Evolutionary conservation across 345 rosid genomes (phyloP).

Genomic region (Bretschneidera sinensis): DNA sequence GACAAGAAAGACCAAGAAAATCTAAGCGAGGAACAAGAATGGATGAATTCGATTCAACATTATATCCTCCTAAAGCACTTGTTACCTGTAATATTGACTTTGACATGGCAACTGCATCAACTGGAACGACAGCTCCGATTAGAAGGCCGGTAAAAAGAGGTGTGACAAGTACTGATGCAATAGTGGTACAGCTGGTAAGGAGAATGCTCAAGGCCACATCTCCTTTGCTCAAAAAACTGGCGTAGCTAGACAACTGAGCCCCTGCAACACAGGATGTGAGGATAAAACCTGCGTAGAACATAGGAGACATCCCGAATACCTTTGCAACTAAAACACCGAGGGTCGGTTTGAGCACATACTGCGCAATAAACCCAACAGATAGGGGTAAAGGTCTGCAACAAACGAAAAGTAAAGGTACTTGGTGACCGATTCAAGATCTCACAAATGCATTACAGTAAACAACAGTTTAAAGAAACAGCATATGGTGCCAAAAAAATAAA

Average conservation of each 20-base stretch:
- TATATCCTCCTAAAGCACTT: neutral
- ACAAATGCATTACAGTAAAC: neutral
- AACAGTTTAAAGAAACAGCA: neutral
- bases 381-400: slow-evolving; percentile 77
- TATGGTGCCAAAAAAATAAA: slow-evolving; percentile 1
- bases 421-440: slow-evolving; percentile 11
- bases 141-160: slow-evolving; percentile 67
- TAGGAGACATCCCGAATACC: slow-evolving; percentile 64
- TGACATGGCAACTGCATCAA: slow-evolving; percentile 93
- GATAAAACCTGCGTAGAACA: slow-evolving; percentile 79
- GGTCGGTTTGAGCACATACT: slow-evolving; percentile 75
- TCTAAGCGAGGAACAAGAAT: slow-evolving; percentile 8
- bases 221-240: slow-evolving; percentile 74
- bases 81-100: slow-evolving; percentile 89
- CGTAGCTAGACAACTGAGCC: slow-evolving; percentile 87
- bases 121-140: slow-evolving; percentile 91
- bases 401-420: slow-evolving; percentile 14
- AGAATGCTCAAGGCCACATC: slow-evolving; percentile 95
- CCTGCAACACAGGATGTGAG: slow-evolving; percentile 90
- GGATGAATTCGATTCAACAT: neutral
- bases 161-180: slow-evolving; percentile 68
- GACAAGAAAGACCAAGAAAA: slow-evolving; percentile 11
- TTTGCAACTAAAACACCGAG: slow-evolving; percentile 77
- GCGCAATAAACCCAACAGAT: slow-evolving; percentile 71
- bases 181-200: slow-evolving; percentile 76